These are phyloP conservation scores for Beta corolliflora DNA, from an alignment of 179 eudicot genomes.

Conservation along the genomic window DNA sequence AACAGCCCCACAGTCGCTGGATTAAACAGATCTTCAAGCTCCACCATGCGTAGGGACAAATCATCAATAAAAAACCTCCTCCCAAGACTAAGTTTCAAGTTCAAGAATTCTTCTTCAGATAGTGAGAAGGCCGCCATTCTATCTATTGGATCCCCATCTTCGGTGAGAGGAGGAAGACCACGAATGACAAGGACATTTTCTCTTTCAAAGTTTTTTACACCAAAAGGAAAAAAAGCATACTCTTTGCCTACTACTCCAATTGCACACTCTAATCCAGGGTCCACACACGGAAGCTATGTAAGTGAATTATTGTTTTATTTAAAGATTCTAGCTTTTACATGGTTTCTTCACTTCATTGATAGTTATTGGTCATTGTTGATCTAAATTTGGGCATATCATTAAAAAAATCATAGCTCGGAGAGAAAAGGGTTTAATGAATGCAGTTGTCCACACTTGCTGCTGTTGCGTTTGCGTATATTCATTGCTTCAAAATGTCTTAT, in stretches of 20 bases:
- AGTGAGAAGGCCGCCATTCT: slow-evolving; percentile 50
- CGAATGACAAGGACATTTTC: slow-evolving; percentile 68
- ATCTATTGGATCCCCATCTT: slow-evolving; percentile 51
- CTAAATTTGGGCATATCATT: background rate
- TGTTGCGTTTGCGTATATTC: background rate
- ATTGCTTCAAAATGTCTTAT: background rate
- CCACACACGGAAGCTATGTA: slow-evolving; percentile 65
- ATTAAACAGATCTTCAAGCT: slow-evolving; percentile 48
- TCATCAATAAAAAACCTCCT: slow-evolving; percentile 59
- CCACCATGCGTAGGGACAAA: slow-evolving; percentile 51
- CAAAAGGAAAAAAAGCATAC: slow-evolving; percentile 60
- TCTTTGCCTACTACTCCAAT: slow-evolving; percentile 76
- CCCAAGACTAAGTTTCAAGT: slow-evolving; percentile 71
- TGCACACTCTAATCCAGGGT: slow-evolving; percentile 58
- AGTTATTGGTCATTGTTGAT: background rate
- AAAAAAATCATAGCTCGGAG: background rate
- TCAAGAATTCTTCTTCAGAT: slow-evolving; percentile 51
- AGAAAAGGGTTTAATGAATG: background rate
- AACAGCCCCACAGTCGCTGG: slow-evolving; percentile 55
- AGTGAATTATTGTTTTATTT: slow-evolving; percentile 16
- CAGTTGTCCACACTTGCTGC: too few species aligned
- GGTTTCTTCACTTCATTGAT: background rate
- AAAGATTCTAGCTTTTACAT: background rate
- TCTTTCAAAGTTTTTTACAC: slow-evolving; percentile 66
- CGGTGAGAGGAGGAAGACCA: slow-evolving; percentile 53